These are phyloP conservation scores for Fusarium sp. DNA, from an alignment of 2,329 filamentous ascomycete genomes.

Conservation along the genomic window DNA sequence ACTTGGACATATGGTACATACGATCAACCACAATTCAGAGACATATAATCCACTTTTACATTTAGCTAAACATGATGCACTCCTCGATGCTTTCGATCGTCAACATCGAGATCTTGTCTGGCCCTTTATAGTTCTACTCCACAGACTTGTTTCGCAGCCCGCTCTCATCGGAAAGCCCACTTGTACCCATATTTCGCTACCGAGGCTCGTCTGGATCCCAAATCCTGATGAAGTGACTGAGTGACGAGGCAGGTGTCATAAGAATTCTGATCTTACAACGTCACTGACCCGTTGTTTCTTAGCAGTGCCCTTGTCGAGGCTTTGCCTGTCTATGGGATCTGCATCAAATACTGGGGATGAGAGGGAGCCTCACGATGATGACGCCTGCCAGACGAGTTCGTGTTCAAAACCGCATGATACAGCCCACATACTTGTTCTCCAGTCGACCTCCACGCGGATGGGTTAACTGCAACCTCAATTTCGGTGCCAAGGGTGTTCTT, in stretches of 20 bases:
- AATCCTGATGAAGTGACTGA: slow-evolving; percentile 6
- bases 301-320: not conserved
- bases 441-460: not conserved
- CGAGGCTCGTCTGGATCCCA: not conserved
- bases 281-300: not conserved
- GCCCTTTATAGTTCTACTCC: not conserved
- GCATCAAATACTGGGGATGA: not conserved
- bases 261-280: not conserved
- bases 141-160: not conserved
- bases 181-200: slow-evolving; percentile 3
- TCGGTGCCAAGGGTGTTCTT: not conserved
- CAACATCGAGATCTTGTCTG: not conserved
- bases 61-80: not conserved
- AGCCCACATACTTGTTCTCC: not conserved
- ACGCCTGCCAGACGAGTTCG: not conserved
- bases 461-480: not conserved
- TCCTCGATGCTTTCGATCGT: not conserved
- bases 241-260: not conserved
- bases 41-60: not conserved
- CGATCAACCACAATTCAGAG: not conserved
- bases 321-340: not conserved
- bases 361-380: slow-evolving; percentile 3
- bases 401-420: not conserved
- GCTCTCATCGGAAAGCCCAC: not conserved
- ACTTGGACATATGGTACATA: not conserved